Conservation (phyloP, 805 yeast species). For the Sugiyamaella lignohabitans region DNA sequence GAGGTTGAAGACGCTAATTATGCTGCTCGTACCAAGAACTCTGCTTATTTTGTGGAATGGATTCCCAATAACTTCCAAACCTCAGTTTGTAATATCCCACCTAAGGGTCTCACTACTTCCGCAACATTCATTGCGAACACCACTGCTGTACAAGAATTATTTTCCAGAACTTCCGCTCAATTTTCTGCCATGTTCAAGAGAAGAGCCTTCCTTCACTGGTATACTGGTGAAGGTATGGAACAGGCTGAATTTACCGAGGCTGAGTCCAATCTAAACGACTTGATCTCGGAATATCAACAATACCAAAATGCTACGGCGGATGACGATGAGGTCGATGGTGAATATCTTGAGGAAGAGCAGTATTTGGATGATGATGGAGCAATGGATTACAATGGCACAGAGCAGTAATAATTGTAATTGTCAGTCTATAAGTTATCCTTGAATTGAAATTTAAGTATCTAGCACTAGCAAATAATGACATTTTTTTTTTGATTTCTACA, state of each 20-base stretch:
- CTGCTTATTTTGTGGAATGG: slow-evolving; percentile 88
- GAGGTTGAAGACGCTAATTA: slow-evolving; percentile 95
- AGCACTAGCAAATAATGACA: too few species aligned
- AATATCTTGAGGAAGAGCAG: slow-evolving; percentile 12
- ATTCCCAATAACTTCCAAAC: slow-evolving; percentile 95
- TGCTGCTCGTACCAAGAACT: slow-evolving; percentile 76
- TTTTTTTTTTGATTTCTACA: too few species aligned
- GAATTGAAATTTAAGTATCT: too few species aligned
- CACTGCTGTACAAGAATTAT: slow-evolving; percentile 87
- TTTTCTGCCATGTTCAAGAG: slow-evolving; percentile 90
- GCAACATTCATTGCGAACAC: slow-evolving; percentile 95
- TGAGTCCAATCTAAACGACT: slow-evolving; percentile 84
- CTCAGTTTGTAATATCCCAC: slow-evolving; percentile 89
- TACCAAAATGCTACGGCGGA: slow-evolving; percentile 82
- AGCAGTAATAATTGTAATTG: too few species aligned
- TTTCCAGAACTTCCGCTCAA: slow-evolving; percentile 85
- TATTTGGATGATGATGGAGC: slow-evolving; percentile 11
- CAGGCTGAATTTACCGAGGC: slow-evolving; percentile 93
- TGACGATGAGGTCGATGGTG: slow-evolving; percentile 54
- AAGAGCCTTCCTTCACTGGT: slow-evolving; percentile 96
- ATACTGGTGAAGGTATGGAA: slow-evolving; percentile 94
- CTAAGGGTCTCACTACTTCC: slow-evolving; percentile 76
- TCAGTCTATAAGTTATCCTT: too few species aligned
- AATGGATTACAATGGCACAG: background rate
- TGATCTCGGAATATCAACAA: slow-evolving; percentile 88